These are phyloP conservation scores for Amanita pseudoporphyria DNA, from an alignment of 768 basidiomycete genomes.

Conservation along the genomic window DNA sequence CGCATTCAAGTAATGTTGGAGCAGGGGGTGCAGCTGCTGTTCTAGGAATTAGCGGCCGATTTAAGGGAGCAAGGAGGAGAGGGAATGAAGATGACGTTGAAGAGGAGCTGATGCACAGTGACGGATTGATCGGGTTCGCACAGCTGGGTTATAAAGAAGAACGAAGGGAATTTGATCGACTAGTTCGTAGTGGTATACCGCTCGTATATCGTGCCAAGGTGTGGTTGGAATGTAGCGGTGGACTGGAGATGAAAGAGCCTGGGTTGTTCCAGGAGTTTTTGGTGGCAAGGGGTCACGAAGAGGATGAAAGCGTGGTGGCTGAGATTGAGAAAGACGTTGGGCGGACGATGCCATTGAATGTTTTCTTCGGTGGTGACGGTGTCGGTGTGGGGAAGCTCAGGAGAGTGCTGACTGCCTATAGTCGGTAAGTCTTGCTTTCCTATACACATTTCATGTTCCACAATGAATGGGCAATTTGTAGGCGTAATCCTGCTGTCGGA, in stretches of 20 bases:
- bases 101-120: conserved; percentile 72
- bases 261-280: conserved; percentile 83
- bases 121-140: conserved; percentile 87
- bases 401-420: conserved; percentile 85
- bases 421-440: conserved; percentile 48
- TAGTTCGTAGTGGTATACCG: conserved; percentile 84
- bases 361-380: conserved; percentile 97
- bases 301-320: conserved; percentile 37
- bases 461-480: conserved; percentile 20
- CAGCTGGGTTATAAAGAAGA: conserved; percentile 81
- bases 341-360: conserved; percentile 85
- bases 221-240: conserved; percentile 92
- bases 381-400: conserved; percentile 88
- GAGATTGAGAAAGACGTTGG: conserved; percentile 98
- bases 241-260: conserved; percentile 85
- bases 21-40: conserved; percentile 50
- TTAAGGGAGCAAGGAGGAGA: conserved; percentile 34
- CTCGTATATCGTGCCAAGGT: conserved; percentile 79
- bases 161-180: conserved; percentile 64
- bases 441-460: neutral
- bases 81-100: conserved; percentile 45
- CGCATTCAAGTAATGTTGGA: conserved; percentile 11
- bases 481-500: conserved; percentile 86
- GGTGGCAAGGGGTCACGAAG: conserved; percentile 19
- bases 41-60: conserved; percentile 36